Evolutionary conservation across 139 green algal species (phyloP).

Genomic region (Tetraselmis chui): DNA sequence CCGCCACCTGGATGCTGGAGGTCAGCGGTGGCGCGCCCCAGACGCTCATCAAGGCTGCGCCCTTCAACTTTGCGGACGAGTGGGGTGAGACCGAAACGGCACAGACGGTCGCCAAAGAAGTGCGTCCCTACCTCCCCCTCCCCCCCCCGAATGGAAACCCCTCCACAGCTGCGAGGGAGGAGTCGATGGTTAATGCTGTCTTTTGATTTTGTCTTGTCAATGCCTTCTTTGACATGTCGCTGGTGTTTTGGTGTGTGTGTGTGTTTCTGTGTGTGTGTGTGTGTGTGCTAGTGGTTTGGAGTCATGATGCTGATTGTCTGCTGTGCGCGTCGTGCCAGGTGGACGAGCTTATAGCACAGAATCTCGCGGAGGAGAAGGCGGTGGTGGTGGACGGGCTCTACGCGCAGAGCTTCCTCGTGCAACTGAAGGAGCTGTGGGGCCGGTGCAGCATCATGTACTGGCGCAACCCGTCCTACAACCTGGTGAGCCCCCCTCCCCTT

Average conservation of each 20-base stretch:
- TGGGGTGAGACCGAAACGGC: not conserved
- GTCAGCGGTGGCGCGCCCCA: slow-evolving; percentile 14
- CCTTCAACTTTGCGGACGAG: not conserved
- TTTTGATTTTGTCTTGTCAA: too few relatives aligned
- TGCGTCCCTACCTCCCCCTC: not conserved
- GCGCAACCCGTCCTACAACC: not conserved
- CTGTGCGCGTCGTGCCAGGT: too few relatives aligned
- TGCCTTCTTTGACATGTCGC: too few relatives aligned
- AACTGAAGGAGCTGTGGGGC: not conserved
- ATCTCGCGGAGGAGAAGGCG: not conserved
- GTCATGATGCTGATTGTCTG: too few relatives aligned
- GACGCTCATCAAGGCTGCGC: slow-evolving; percentile 1
- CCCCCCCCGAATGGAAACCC: too few relatives aligned
- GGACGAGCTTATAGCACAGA: not conserved
- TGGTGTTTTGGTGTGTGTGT: too few relatives aligned
- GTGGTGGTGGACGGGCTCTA: not conserved
- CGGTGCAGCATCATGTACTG: not conserved
- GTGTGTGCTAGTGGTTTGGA: too few relatives aligned
- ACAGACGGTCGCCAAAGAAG: not conserved
- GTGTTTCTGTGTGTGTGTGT: too few relatives aligned
- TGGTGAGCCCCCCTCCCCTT: not conserved
- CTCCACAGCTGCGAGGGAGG: too few relatives aligned
- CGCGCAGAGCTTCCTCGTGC: not conserved
- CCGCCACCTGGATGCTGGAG: slow-evolving; percentile 40
- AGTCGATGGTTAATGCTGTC: too few relatives aligned